Base-by-base conservation (phyloP, 768 basidiomycete genomes). In the Agaricus subrufescens region DNA sequence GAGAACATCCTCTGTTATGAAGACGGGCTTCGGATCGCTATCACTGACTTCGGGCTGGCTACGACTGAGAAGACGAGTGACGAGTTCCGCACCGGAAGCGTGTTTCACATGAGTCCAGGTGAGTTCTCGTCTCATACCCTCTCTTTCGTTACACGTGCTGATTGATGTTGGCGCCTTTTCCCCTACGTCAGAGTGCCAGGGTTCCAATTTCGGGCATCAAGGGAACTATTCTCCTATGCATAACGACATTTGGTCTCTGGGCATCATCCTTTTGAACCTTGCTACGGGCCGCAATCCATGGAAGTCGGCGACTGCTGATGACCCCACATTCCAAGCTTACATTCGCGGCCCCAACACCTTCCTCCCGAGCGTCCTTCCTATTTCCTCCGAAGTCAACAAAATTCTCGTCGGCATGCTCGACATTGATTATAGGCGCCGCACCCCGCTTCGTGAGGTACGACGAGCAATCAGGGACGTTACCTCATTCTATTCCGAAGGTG, bases 31-130 rank as follows among this genome's bases (percentile, higher is more conserved):
- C 80, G 84, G 59, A 84, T 98, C 60, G 86, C 91, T 61, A 84
- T 98, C 67, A 95, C 94, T 45, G 96, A 98, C 73, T 98, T 98
- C 69, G 96, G 96, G 48, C 83, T 98, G 26, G 89, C 95, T 12
- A 97, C 95, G 3, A 89, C 89, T 37, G 94, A 96, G 61, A 85
- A 83, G 68, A 75, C 85, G 59, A 94, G 91, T 64, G 84, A 85
- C 53, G 95, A 98, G 71, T 94, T 95, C 73, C 87, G 94, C 56
- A 97, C 95, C 49, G 95, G 95, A 30, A 94, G 91, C 66, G 87
- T 95, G 38, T 97, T 95, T 71, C 96, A 97, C 73, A 95, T 98
- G 89, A 94, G 92, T 67, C 96, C 96, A 71, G 93, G 90, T 86
- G 71, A 57, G 80, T 30, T 38, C 45, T 23, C 4, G 30, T 45